These are phyloP conservation scores for Russula ochroleuca DNA, from an alignment of 768 basidiomycete species.

Conservation along the genomic window DNA sequence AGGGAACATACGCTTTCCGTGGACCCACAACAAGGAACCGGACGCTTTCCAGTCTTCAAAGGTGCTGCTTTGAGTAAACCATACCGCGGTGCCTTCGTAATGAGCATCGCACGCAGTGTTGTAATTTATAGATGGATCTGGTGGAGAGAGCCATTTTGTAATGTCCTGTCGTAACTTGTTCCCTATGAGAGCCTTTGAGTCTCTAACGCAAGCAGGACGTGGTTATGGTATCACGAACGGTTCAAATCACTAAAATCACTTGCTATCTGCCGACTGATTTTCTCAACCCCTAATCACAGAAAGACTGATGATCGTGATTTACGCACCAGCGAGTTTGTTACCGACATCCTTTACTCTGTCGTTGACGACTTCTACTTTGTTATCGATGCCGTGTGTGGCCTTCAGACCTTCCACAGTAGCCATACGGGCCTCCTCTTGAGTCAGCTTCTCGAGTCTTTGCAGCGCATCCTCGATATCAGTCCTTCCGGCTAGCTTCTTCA, in stretches of 20 bases:
- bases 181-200: background rate
- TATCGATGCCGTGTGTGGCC: background rate
- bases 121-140: constrained; percentile 1
- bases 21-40: background rate
- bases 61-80: background rate
- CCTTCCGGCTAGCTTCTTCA: background rate
- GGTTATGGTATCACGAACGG: background rate
- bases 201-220: background rate
- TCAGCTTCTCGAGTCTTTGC: background rate
- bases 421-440: background rate
- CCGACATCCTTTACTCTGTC: background rate
- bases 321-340: background rate
- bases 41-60: background rate
- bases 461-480: background rate
- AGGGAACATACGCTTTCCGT: background rate
- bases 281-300: background rate
- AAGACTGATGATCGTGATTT: background rate
- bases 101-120: background rate
- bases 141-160: background rate
- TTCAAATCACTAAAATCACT: background rate
- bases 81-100: background rate
- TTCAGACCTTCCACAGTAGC: background rate
- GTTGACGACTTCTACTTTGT: background rate
- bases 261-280: background rate
- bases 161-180: background rate